Evolutionary conservation across 2,329 filamentous ascomycete genomes (phyloP).

Genomic region (Aspergillus arachidicola): DNA sequence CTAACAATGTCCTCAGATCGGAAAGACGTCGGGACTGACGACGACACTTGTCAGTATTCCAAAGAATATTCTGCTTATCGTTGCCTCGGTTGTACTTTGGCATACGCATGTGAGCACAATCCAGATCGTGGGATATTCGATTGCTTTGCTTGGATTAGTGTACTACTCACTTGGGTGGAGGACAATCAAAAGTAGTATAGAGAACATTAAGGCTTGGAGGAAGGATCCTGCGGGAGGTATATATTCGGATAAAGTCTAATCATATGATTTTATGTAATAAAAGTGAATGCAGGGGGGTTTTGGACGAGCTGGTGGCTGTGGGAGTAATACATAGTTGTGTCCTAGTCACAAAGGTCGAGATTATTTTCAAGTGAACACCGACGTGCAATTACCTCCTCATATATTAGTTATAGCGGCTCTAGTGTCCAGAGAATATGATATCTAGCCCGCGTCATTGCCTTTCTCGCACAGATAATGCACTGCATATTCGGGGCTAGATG

Average conservation of each 20-base stretch:
- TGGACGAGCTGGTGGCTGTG: background rate
- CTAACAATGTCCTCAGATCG: slow-evolving; percentile 59
- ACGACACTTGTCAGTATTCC: slow-evolving; percentile 81
- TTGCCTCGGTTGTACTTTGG: slow-evolving; percentile 74
- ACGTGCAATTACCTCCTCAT: background rate
- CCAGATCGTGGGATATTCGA: slow-evolving; percentile 72
- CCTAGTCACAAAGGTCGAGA: too few species aligned
- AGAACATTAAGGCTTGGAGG: background rate
- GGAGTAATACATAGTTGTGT: background rate
- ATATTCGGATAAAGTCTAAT: background rate
- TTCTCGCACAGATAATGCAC: too few species aligned
- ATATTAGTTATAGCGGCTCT: background rate
- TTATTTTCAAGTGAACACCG: background rate
- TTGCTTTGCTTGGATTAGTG: slow-evolving; percentile 65
- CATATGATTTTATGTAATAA: background rate
- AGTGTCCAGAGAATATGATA: too few species aligned
- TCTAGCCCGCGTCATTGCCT: too few species aligned
- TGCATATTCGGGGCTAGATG: too few species aligned
- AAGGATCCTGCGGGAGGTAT: background rate
- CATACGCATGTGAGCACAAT: slow-evolving; percentile 67
- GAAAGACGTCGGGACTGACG: slow-evolving; percentile 79
- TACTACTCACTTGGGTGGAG: slow-evolving; percentile 71
- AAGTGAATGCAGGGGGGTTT: background rate
- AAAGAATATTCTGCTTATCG: slow-evolving; percentile 80
- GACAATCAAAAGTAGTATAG: slow-evolving; percentile 52